Evolutionary conservation across 106 monocot genomes (phyloP), one percentile per base, ranked within the genome.

Genomic region (Acorus gramineus): DNA sequence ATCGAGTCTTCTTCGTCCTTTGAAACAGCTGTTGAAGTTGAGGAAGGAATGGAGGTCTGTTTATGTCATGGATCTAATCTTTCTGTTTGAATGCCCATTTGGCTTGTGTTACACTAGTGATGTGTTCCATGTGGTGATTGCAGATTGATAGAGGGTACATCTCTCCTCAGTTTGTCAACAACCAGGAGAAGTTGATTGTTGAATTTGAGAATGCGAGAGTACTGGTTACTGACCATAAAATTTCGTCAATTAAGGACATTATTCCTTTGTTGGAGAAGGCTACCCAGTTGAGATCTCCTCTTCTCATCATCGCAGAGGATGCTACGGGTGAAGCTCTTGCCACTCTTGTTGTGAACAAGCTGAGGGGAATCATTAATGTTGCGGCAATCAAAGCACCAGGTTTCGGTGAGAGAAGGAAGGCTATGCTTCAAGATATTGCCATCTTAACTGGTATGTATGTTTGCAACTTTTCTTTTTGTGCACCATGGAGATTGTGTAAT

Each of bases 181-280:
- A 84, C 54, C 89, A 56, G 42, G 89, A 89, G 71, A 89, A 89
- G 46, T 63, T 79, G 52, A 28, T 70, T 55, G 89, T 84, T 44
- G 89, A 89, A 66, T 89, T 89, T 81, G 89, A 89, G 64, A 89
- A 89, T 74, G 89, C 84, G 8, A 76, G 57, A 55, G 84, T 89
- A 70, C 66, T 84, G 4, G 78, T 89, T 5, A 89, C 89, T 43
- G 89, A 89, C 49, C 89, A 89, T 11, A 89, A 89, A 77, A 81
- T 89, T 46, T 81, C 89, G 10, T 64, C 89, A 14, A 79, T 87
- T 52, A 87, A 84, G 59, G 87, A 87, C 65, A 84, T 87, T 44
- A 80, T 83, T 66, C 87, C 83, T 48, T 72, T 87, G 62, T 66
- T 83, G 72, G 87, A 87, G 62, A 80, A 87, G 67, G 73, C 87